A percentile compares a stretch with the other conserved stretches of the same genome.
These are phyloP conservation scores for Mercurialis annua DNA, from an alignment of 345 rosid species.

Conservation along the genomic window DNA sequence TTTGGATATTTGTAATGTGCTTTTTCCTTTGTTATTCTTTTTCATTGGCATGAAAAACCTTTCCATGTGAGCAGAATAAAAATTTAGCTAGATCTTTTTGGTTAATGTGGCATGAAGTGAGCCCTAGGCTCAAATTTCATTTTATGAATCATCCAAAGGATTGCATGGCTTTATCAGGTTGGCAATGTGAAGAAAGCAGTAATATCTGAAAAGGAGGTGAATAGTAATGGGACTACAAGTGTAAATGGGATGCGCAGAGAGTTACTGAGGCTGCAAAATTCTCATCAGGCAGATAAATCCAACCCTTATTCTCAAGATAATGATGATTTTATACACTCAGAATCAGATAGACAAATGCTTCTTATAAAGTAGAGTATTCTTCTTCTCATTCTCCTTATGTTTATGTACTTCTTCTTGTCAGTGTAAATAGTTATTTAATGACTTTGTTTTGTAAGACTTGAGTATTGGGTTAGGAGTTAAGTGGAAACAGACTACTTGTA, in stretches of 20 bases:
- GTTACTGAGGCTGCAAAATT: slow-evolving; percentile 75
- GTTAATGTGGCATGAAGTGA: neutral
- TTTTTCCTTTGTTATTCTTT: neutral
- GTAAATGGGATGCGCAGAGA: slow-evolving; percentile 70
- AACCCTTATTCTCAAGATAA: slow-evolving; percentile 59
- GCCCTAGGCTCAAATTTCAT: neutral
- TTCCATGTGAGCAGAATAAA: slow-evolving; percentile 2
- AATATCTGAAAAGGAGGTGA: slow-evolving; percentile 55
- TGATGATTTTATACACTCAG: slow-evolving; percentile 77
- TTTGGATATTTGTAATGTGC: neutral
- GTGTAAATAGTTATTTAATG: neutral
- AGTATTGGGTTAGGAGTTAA: neutral
- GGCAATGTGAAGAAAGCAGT: slow-evolving; percentile 70
- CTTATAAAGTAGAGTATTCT: slow-evolving; percentile 64
- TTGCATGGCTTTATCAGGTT: slow-evolving; percentile 44
- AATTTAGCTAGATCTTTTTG: neutral
- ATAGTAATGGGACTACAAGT: slow-evolving; percentile 36
- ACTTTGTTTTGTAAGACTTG: slow-evolving; percentile 1
- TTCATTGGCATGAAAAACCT: neutral
- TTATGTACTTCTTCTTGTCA: neutral
- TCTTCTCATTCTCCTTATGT: neutral
- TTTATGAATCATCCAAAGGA: slow-evolving; percentile 6
- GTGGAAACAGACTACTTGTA: neutral
- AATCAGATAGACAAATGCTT: slow-evolving; percentile 92
- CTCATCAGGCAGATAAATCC: slow-evolving; percentile 49